Evolutionary conservation across 2,329 filamentous ascomycete species (phyloP).

Genomic region (Neoscytalidium dimidiatum): DNA sequence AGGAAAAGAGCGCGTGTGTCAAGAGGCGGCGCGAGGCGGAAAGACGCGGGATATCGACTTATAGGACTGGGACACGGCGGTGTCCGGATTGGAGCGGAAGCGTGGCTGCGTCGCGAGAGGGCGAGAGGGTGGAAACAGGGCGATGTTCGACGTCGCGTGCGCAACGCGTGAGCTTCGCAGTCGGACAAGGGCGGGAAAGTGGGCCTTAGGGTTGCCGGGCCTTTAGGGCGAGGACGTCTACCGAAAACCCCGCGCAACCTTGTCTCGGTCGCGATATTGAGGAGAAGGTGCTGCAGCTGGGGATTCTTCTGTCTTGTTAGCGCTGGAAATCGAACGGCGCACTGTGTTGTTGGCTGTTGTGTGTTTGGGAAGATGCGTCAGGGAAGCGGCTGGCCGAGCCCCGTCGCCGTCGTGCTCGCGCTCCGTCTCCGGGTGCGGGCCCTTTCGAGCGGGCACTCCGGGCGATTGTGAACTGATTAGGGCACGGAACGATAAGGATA

Average conservation of each 20-base stretch:
- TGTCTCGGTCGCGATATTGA: no score
- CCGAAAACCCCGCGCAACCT: no score
- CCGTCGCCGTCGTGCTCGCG: not conserved
- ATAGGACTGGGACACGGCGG: not conserved
- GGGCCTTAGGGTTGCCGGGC: not conserved
- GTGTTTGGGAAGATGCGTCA: slow-evolving; percentile 17
- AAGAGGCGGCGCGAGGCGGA: not conserved
- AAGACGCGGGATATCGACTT: not conserved
- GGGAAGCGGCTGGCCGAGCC: slow-evolving; percentile 15
- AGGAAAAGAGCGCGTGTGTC: no score
- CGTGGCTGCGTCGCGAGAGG: not conserved
- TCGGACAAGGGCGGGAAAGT: not conserved
- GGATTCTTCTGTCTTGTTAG: no score
- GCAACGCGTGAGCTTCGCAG: not conserved
- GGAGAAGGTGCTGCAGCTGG: no score
- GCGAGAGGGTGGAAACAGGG: not conserved
- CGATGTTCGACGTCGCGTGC: not conserved
- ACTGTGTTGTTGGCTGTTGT: slow-evolving; percentile 13
- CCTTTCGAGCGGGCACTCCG: not conserved
- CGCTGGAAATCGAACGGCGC: no score
- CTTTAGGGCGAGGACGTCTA: not conserved
- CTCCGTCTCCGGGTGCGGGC: not conserved
- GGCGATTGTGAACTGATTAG: slow-evolving; percentile 3
- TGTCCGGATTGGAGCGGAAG: not conserved
- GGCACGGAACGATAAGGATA: slow-evolving; percentile 12